Evolutionary conservation across 1,284 basidiomycete genomes (phyloP), one percentile per base, ranked within the genome.

Genomic region (Ustilago vetiveriae): DNA sequence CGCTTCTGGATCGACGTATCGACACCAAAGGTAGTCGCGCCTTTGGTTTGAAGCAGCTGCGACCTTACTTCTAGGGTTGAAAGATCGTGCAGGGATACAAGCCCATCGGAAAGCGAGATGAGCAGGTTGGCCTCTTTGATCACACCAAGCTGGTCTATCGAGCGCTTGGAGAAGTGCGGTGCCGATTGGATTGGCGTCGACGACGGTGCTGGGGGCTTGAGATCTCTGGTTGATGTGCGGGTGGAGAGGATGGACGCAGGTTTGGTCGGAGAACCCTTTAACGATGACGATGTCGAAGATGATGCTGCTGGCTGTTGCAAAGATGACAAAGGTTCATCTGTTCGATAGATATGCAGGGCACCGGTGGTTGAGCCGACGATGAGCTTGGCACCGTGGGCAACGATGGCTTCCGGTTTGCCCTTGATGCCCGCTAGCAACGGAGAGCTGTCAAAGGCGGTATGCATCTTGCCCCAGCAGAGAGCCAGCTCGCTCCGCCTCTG

Each of bases 81-180:
- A 83, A 86, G 81, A 88, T 91, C 92, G 72, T 68, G 75, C 5
- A 82, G 74, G 4, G 82, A 58, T 6, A 82, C 37, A 84, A 76
- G 83, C 86, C 56, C 68, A 92, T 93, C 92, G 17, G 91, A 90
- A 2, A 96, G 86, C 8, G 91, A 86, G 4, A 91, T 88, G 24
- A 97, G 84, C 10, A 90, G 90, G 71, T 91, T 89, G 14, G 91
- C 86, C 72, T 92, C 91, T 66, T 90, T 89, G 67, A 97, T 86
- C 47, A 90, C 89, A 3, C 89, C 91, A 6, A 97, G 84, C 78
- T 92, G 92, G 55, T 97, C 93, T 37, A 98, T 91, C 11, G 90
- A 85, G 71, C 86, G 87, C 67, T 88, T 86, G 13, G 86, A 84
- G 27, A 94, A 82, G 5, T 82, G 84, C 62, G 50, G 14, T 26